Percentiles rank a stretch among this genome's conserved stretches.
These are phyloP conservation scores for Tolypocladium tropicale DNA, from an alignment of 2,329 filamentous ascomycete species.

Conservation along the genomic window DNA sequence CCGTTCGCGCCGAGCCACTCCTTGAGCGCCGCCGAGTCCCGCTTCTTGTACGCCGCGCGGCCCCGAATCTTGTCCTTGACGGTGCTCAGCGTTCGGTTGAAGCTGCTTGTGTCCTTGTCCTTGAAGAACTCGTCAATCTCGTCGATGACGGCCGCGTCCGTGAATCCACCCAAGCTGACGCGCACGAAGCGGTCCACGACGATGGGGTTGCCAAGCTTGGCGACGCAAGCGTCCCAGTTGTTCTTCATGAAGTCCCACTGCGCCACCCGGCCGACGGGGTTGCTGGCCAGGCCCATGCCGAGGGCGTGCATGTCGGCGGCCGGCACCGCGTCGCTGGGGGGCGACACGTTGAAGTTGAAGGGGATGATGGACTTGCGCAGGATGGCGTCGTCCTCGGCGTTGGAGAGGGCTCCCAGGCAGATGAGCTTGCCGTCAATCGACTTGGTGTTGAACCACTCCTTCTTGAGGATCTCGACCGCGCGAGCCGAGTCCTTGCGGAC, in stretches of 20 bases:
- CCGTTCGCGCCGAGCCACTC: constrained; percentile 62
- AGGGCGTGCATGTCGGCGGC: constrained; percentile 82
- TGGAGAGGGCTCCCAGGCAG: constrained; percentile 65
- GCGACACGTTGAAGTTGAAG: constrained; percentile 67
- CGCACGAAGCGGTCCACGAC: constrained; percentile 84
- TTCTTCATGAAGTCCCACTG: constrained; percentile 81
- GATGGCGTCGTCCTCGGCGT: constrained; percentile 57
- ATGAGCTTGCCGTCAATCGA: constrained; percentile 90
- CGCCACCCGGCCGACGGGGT: constrained; percentile 59
- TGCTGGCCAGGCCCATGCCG: constrained; percentile 60
- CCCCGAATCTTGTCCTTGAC: constrained; percentile 78
- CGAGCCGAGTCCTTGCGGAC: constrained; percentile 59
- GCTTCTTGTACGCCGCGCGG: constrained; percentile 69
- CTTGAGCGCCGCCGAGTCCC: constrained; percentile 62
- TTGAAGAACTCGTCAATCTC: constrained; percentile 82
- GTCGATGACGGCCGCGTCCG: constrained; percentile 54
- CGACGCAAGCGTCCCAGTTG: constrained; percentile 66
- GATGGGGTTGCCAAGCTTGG: constrained; percentile 72
- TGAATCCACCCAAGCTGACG: constrained; percentile 67
- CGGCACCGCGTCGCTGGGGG: constrained; percentile 55
- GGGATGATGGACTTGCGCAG: constrained; percentile 55
- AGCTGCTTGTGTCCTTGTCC: constrained; percentile 74
- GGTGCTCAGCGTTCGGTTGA: constrained; percentile 76
- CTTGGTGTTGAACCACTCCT: constrained; percentile 73
- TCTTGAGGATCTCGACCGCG: constrained; percentile 64